phyloP scores from a whole-genome alignment of 2,329 filamentous ascomycete genomes.

The Lasiodiplodia sp. region DNA sequence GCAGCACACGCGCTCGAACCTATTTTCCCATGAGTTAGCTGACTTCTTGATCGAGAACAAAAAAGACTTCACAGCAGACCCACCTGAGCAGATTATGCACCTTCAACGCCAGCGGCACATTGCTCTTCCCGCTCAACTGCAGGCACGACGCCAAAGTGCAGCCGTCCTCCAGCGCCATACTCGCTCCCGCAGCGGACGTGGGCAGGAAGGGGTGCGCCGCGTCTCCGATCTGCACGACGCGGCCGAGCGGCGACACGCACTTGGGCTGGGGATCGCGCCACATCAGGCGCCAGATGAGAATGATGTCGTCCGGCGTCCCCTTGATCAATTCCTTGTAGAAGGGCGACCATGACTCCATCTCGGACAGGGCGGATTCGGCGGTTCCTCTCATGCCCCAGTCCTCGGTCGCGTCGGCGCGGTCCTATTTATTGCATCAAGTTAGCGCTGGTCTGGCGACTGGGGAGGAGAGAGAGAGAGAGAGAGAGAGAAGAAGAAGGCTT shows the following conservation, averaged over 20 bases:
- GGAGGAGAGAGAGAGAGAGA: too few relatives aligned
- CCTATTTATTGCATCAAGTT: too few relatives aligned
- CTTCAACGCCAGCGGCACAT: slow-evolving; percentile 39
- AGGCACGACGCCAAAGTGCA: slow-evolving; percentile 42
- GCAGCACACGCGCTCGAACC: slow-evolving; percentile 39
- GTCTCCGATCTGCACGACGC: slow-evolving; percentile 61
- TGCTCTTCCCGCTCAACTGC: slow-evolving; percentile 39
- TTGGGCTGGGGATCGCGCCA: slow-evolving; percentile 61
- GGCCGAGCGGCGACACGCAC: slow-evolving; percentile 60
- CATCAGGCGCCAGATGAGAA: slow-evolving; percentile 64
- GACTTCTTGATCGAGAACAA: slow-evolving; percentile 27
- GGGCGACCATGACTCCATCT: not conserved
- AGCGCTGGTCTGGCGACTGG: too few relatives aligned
- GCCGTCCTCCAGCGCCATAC: slow-evolving; percentile 62
- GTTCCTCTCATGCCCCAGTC: not conserved
- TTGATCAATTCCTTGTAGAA: not conserved
- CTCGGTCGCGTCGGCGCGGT: not conserved
- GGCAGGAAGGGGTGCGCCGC: slow-evolving; percentile 64
- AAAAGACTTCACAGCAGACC: not conserved
- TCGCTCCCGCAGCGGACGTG: slow-evolving; percentile 61
- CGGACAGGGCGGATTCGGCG: not conserved
- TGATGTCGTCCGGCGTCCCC: slow-evolving; percentile 38
- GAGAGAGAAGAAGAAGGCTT: too few relatives aligned
- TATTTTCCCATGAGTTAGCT: slow-evolving; percentile 20
- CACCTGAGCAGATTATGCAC: slow-evolving; percentile 47